phyloP scores from a whole-genome alignment of 2,329 filamentous ascomycete species.

The Gnomoniopsis sp. region DNA sequence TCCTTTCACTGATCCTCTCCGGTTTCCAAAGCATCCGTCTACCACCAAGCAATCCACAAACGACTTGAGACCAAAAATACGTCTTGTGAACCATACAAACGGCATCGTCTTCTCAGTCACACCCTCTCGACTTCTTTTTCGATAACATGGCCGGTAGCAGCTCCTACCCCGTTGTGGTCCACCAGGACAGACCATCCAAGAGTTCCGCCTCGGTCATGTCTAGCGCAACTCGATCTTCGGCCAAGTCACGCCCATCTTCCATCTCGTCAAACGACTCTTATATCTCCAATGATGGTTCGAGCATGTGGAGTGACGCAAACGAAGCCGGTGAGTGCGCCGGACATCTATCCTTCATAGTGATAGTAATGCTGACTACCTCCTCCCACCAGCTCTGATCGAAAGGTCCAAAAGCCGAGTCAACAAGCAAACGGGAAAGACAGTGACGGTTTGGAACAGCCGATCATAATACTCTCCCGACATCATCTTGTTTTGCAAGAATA shows the following conservation, averaged over 20 bases:
- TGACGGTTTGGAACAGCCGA: slow-evolving; percentile 12
- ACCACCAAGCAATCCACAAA: not conserved
- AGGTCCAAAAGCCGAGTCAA: slow-evolving; percentile 6
- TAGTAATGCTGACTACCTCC: not conserved
- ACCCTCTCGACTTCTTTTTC: too few species aligned
- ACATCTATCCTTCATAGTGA: not conserved
- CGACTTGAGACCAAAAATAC: not conserved
- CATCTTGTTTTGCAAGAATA: not conserved
- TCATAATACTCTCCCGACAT: not conserved
- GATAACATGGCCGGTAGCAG: not conserved
- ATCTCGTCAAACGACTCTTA: slow-evolving; percentile 6
- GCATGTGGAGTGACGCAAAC: not conserved
- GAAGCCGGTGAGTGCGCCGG: not conserved
- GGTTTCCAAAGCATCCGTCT: not conserved
- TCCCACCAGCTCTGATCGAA: not conserved
- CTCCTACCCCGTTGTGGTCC: not conserved
- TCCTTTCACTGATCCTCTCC: not conserved
- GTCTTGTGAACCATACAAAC: not conserved
- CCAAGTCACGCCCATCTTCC: slow-evolving; percentile 3
- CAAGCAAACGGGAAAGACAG: slow-evolving; percentile 9
- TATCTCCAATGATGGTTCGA: not conserved
- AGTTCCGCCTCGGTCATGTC: slow-evolving; percentile 7
- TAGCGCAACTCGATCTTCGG: slow-evolving; percentile 3
- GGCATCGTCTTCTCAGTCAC: not conserved
- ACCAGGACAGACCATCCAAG: not conserved